Conservation (phyloP, 1,284 basidiomycete genomes). For the Cerrena zonata region DNA sequence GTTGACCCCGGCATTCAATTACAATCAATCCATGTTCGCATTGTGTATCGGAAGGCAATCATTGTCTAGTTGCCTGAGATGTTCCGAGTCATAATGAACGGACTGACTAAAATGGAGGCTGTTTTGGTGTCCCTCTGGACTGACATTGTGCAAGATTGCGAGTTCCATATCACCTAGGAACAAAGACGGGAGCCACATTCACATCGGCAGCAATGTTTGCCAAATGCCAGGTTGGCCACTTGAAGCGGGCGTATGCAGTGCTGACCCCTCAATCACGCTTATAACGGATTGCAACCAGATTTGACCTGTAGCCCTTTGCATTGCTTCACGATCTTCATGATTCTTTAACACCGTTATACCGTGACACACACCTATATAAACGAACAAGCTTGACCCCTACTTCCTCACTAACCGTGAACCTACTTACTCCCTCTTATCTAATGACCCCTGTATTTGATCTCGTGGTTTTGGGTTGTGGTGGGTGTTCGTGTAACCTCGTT, state of each 20-base stretch:
- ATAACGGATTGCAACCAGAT: neutral
- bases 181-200: neutral
- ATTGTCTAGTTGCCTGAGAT: neutral
- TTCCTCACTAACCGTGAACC: too few species aligned
- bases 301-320: neutral
- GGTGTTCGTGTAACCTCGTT: constrained; percentile 7
- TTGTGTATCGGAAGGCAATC: too few species aligned
- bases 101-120: neutral
- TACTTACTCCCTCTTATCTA: too few species aligned
- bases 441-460: constrained; percentile 54
- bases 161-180: neutral
- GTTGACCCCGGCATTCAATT: neutral
- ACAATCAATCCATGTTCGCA: neutral
- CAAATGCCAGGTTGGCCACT: neutral
- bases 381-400: neutral
- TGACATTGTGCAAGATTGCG: neutral
- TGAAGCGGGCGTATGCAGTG: neutral
- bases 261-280: neutral
- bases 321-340: neutral
- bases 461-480: constrained; percentile 63
- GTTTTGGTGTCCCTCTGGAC: neutral
- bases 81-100: too few species aligned
- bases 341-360: too few species aligned
- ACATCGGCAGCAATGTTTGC: neutral
- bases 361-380: neutral